Base-by-base conservation (phyloP, 202 grass and related monocot species). In the Zoysia matrella region DNA sequence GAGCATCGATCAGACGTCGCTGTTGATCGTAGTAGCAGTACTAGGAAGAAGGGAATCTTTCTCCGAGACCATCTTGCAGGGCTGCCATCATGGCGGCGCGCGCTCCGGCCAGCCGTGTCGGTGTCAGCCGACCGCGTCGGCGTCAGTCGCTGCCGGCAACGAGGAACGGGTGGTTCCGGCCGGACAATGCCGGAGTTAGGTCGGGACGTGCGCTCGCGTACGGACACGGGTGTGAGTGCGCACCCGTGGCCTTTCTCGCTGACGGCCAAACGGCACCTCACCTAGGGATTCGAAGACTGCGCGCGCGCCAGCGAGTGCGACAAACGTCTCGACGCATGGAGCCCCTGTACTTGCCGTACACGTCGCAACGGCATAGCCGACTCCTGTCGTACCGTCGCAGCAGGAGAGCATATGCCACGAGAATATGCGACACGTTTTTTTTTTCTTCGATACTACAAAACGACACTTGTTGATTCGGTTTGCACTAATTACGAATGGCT, bases 301-400 rank as follows among this genome's bases (percentile, higher is more conserved):
- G 30, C 30, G 30, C 30, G 30, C 30, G 30, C 30, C 12, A 5
- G 53, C 53, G 5, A 3, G 53, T 55, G 15, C 53, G 53, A 55
- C 53, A 11, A 7, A 10, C 9, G 8, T 47, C 3, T 1, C 12
- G 52, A 55, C 0, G n/a, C 13, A 41, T n/a, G 11, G 55, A 52
- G 39, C 50, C 3, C 50, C 53, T 55, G 71, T 67, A 67, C 69
- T 36, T 53, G 14, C 80, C 69, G 69, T 82, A 73, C 80, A 41
- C 36, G 15, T 72, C 36, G 30, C 11, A 18, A 7, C 12, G 18
- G 18, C 53, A 6, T 45, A 40, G 72, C 4, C 53, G 41, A 7
- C 40, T 39, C 52, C 41, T 47, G 72, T 9, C 42, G 4, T 73
- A 7, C 12, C 16, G 39, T 30, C 4, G 68, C 39, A 46, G 53